A percentile compares a stretch with the other conserved stretches of the same genome.
Evolutionary conservation across 2,329 filamentous ascomycete species (phyloP).

Genomic region (Xylaria sp.): DNA sequence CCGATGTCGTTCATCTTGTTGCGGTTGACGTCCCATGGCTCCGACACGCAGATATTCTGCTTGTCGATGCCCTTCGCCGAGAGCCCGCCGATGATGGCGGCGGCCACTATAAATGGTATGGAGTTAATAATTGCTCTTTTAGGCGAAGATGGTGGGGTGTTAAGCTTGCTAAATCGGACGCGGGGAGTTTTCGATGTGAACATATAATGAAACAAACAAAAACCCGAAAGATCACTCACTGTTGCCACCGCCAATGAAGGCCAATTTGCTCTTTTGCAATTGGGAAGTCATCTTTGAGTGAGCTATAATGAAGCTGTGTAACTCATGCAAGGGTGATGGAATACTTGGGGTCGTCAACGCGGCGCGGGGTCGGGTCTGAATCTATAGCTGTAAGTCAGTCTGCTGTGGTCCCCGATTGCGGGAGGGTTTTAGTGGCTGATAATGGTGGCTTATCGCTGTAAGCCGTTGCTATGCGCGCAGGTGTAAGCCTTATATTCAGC

Average conservation of each 20-base stretch:
- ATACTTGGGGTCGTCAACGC: background rate
- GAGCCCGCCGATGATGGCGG: slow-evolving; percentile 63
- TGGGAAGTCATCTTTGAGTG: slow-evolving; percentile 44
- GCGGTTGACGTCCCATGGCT: slow-evolving; percentile 65
- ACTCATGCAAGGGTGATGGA: too few relatives aligned
- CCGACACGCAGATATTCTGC: slow-evolving; percentile 59
- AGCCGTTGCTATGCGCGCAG: slow-evolving; percentile 21
- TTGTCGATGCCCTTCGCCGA: slow-evolving; percentile 56
- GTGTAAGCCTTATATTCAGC: background rate
- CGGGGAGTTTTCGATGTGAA: too few relatives aligned
- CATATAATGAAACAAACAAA: background rate
- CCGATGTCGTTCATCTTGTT: slow-evolving; percentile 59
- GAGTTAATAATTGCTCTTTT: slow-evolving; percentile 21
- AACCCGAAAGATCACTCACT: slow-evolving; percentile 41
- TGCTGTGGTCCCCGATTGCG: slow-evolving; percentile 16
- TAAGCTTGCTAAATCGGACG: background rate
- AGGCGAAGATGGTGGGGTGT: background rate
- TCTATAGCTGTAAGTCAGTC: background rate
- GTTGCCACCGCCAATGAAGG: slow-evolving; percentile 58
- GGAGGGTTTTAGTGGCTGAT: slow-evolving; percentile 13
- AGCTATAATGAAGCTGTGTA: too few relatives aligned
- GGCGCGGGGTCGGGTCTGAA: slow-evolving; percentile 24
- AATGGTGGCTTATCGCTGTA: slow-evolving; percentile 12
- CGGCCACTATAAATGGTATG: slow-evolving; percentile 51
- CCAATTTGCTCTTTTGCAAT: slow-evolving; percentile 46